Base-by-base conservation (phyloP, 2,329 filamentous ascomycete species). In the Alternaria triticimaculans region DNA sequence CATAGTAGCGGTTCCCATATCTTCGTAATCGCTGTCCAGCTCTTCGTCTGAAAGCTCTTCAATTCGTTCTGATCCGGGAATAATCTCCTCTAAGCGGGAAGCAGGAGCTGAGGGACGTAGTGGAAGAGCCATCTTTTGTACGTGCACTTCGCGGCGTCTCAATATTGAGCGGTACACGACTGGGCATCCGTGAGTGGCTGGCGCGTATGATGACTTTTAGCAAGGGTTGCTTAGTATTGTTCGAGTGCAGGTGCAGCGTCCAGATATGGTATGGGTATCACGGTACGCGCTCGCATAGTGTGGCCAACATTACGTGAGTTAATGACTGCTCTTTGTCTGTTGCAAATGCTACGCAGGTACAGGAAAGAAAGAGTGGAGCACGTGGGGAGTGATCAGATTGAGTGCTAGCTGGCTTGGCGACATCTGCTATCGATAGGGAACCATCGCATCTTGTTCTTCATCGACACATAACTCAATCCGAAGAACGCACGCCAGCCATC, bases 401-500 rank as follows among this genome's bases (percentile, higher is more conserved):
- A 61, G 64, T 44, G 48, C 62, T 68, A 69, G 65, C 26, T 59
- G 58, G 65, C 71, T 71, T 73, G 73, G 65, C 69, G 62, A 57
- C 60, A 48, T 30, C 58, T 51, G 58, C 51, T 61, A 51, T 56
- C 55, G 46, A 54, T 53, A 50, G 28, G 11, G 18, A 23, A 37
- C 28, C 28, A 25, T 53, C 5, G 5, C 49, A 37, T 41, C 37
- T 41, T 18, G 15, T 12, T 21, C 18, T 33, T 1, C 18, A 37
- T n/a, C 8, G 8, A 25, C 10, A 14, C 46, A 25, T 14, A n/a
- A 30, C 21, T 71, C 60, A 80, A 57, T 79, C 73, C 1, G 78
- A 80, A 20, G 76, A 54, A n/a, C 75, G 69, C 44, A 80, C 78
- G 2, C 77, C 78, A 11, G 76, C 70, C 76, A 80, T 80, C 25